Evolutionary conservation across 73 alveolate species (phyloP).

Genomic region (Paramecium sexaurelia): DNA sequence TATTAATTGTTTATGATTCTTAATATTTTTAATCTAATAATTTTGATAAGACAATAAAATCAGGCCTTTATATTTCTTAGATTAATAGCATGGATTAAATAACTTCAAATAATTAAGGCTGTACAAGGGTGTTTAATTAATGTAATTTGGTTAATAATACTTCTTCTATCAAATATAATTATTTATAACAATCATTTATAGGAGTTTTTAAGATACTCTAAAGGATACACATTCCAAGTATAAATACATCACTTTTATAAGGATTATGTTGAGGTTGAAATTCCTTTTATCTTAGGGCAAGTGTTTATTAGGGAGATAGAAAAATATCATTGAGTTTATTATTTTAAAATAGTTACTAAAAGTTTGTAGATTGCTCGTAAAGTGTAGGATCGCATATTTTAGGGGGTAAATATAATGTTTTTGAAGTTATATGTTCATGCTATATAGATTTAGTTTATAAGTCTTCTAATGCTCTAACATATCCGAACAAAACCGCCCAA

Average conservation of each 20-base stretch:
- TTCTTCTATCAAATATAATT: background rate
- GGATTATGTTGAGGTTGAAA: constrained; percentile 62
- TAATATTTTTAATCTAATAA: constrained; percentile 37
- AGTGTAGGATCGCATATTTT: constrained; percentile 22
- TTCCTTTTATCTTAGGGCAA: background rate
- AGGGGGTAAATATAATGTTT: constrained; percentile 46
- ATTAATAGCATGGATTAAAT: constrained; percentile 18
- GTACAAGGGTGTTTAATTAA: background rate
- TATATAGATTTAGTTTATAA: background rate
- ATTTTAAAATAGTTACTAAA: background rate
- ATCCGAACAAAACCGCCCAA: constrained; percentile 53
- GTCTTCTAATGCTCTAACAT: constrained; percentile 43
- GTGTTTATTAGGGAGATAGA: background rate
- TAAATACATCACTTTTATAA: constrained; percentile 63
- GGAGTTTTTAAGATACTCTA: background rate
- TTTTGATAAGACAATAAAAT: constrained; percentile 55
- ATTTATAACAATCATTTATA: background rate
- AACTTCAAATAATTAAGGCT: constrained; percentile 10
- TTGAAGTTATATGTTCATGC: background rate
- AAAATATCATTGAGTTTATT: background rate
- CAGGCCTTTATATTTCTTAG: constrained; percentile 51
- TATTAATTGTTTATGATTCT: background rate
- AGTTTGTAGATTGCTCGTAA: background rate
- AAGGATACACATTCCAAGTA: constrained; percentile 36
- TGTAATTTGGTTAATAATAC: background rate